Base-by-base conservation (phyloP, 2,329 filamentous ascomycete genomes). In the Aspergillus versicolor region DNA sequence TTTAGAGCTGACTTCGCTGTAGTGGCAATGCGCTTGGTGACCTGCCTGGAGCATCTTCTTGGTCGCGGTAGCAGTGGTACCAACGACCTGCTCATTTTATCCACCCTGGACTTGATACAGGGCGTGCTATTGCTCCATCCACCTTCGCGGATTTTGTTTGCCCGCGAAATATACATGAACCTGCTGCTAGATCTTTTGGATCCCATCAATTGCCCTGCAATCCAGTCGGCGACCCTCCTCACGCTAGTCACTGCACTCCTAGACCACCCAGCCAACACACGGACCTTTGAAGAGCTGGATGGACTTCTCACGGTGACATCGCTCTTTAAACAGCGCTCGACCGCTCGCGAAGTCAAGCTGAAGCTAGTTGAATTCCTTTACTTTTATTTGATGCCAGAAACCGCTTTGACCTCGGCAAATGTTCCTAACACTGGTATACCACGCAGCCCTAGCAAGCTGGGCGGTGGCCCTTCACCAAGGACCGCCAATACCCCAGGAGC, bases 331-430 rank as follows among this genome's bases (percentile, higher is more conserved):
- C 90, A 89, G 62, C 87, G 91, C 59, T 86, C 87, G 63, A 97
- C 93, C 3, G 87, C 87, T 22, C 87, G 91, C 60, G 90, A 93
- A 67, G 92, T 97, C 63, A 97, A 96, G 79, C 84, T 96, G 70
- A 94, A 96, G 74, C 85, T 96, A n/a, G 88, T 97, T 65, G 94
- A 97, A 75, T 97, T 97, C 71, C 79, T 99, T 51, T 97, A 97
- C 80, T 97, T 97, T 76, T 99, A 97, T 75, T 87, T 99, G 65
- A 96, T 97, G 88, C 92, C 93, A 50, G 94, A 99, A 77, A 85
- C 84, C 0, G 87, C 80, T 1, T 71, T 71, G 17, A 53, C 66
- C 41, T 57, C 66, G 11, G 21, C 63, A 48, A 60, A 57, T 21
- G 70, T 73, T 2, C 70, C 74, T 0, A 77, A 74, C 58, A 74